Evolutionary conservation across 1,139 yeast species (phyloP).

Genomic region (Taphrina populina): DNA sequence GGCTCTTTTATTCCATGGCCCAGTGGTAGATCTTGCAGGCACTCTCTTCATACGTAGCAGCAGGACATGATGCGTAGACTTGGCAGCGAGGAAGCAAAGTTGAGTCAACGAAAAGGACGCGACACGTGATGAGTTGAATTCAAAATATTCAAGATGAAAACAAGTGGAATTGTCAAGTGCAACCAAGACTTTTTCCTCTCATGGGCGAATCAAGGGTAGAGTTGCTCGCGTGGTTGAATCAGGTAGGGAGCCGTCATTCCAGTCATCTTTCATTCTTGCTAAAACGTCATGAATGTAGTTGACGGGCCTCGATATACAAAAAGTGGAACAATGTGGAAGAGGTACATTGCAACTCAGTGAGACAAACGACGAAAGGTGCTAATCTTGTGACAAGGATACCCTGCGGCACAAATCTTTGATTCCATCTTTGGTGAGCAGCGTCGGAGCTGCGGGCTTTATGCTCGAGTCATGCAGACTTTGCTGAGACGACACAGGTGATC

Average conservation of each 20-base stretch:
- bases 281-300: constrained; percentile 30
- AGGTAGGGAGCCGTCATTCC: constrained; percentile 48
- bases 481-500: constrained; percentile 21
- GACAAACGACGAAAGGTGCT: not conserved
- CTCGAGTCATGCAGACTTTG: not conserved
- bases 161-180: not conserved
- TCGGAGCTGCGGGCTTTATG: constrained; percentile 40
- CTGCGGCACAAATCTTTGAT: constrained; percentile 88
- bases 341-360: constrained; percentile 56
- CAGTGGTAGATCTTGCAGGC: too few species aligned
- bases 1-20: too few species aligned
- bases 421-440: constrained; percentile 79
- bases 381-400: constrained; percentile 42
- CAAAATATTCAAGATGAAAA: not conserved
- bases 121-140: not conserved
- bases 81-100: too few species aligned
- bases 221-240: constrained; percentile 79
- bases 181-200: too few species aligned
- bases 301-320: constrained; percentile 56
- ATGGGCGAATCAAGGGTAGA: constrained; percentile 79
- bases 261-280: too few species aligned
- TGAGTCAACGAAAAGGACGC: not conserved
- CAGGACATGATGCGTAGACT: too few species aligned
- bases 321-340: constrained; percentile 90
- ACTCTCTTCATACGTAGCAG: too few species aligned